These are phyloP conservation scores for Alternaria incomplexa DNA, from an alignment of 2,329 filamentous ascomycete genomes.

Conservation along the genomic window DNA sequence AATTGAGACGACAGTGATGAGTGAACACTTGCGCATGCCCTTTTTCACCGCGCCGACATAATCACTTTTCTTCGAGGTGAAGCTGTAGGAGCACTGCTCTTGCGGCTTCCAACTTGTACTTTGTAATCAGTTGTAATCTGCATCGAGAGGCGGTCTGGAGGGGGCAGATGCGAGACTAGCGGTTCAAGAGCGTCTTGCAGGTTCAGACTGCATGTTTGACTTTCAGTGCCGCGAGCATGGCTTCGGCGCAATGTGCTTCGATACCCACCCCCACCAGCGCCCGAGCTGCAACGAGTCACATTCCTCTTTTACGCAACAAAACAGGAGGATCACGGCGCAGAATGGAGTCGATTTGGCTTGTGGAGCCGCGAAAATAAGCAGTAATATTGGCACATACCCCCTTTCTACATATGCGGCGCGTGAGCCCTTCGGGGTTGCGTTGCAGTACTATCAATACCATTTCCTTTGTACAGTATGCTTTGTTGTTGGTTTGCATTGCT, in stretches of 20 bases:
- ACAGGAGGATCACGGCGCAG: conserved; percentile 10
- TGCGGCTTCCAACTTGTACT: conserved; percentile 33
- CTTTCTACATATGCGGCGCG: conserved; percentile 18
- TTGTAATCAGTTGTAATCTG: conserved; percentile 51
- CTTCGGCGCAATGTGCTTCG: conserved; percentile 3
- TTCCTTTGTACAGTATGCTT: conserved; percentile 38
- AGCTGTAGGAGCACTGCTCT: conserved; percentile 6
- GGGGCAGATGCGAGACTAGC: conserved; percentile 3
- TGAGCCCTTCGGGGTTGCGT: conserved; percentile 4
- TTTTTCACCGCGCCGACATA: conserved; percentile 31
- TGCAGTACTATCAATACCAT: conserved; percentile 30
- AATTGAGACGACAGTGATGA: conserved; percentile 20
- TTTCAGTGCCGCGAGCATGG: not conserved
- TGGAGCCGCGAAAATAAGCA: conserved; percentile 26
- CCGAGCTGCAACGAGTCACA: conserved; percentile 1
- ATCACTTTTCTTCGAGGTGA: conserved; percentile 20
- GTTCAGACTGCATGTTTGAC: conserved; percentile 2
- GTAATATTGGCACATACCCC: conserved; percentile 42
- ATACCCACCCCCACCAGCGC: conserved; percentile 1
- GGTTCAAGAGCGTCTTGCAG: not conserved
- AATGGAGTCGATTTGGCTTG: conserved; percentile 14
- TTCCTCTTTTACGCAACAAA: conserved; percentile 15
- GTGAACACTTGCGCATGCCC: conserved; percentile 34
- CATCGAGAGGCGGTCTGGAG: conserved; percentile 31
- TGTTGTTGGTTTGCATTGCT: conserved; percentile 39